Conservation (phyloP, 345 rosid species). For the Citrus mangshanensis region DNA sequence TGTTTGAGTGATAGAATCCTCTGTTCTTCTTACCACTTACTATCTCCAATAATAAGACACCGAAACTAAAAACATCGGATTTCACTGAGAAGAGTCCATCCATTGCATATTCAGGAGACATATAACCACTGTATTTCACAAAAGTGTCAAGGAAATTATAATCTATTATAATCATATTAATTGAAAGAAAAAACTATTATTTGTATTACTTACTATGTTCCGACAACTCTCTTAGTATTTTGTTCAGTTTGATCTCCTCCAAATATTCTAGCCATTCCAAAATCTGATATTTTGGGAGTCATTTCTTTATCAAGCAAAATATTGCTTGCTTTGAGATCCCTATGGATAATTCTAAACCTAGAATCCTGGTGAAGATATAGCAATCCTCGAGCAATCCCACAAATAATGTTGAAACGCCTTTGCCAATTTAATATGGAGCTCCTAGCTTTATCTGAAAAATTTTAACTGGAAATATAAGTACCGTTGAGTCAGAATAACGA, state of each 20-base stretch:
- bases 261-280: slow-evolving; percentile 86
- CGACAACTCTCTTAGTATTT: slow-evolving; percentile 57
- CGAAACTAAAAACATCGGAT: slow-evolving; percentile 76
- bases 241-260: slow-evolving; percentile 68
- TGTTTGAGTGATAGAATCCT: slow-evolving; percentile 58
- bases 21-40: slow-evolving; percentile 62
- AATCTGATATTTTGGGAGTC: slow-evolving; percentile 76
- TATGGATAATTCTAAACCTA: slow-evolving; percentile 69
- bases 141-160: not conserved
- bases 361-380: slow-evolving; percentile 84
- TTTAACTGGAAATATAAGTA: slow-evolving; percentile 10
- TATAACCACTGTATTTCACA: slow-evolving; percentile 55
- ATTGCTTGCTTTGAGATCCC: slow-evolving; percentile 84
- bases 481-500: not conserved
- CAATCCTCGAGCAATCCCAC: slow-evolving; percentile 77
- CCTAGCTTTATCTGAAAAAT: not conserved
- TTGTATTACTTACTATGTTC: slow-evolving; percentile 50
- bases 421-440: slow-evolving; percentile 49
- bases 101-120: slow-evolving; percentile 88
- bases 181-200: not conserved
- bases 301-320: slow-evolving; percentile 59
- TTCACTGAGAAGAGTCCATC: slow-evolving; percentile 67
- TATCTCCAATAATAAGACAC: slow-evolving; percentile 68
- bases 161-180: not conserved
- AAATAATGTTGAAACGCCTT: slow-evolving; percentile 52